These are phyloP conservation scores for Barnettozyma wickerhamii DNA, from an alignment of 805 yeast genomes.

Conservation along the genomic window DNA sequence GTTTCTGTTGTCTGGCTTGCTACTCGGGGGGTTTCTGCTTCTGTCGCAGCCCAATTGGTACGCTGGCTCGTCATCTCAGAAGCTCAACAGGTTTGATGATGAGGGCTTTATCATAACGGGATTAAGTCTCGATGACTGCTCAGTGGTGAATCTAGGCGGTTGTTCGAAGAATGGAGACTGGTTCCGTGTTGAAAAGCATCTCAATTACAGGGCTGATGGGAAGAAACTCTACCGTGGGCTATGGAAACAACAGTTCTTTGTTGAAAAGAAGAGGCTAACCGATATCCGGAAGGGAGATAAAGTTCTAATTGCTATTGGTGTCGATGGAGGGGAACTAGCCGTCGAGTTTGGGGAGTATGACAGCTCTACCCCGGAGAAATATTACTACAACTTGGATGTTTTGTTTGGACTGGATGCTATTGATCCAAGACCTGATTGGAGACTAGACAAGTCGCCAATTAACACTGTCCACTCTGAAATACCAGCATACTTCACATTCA, in stretches of 20 bases:
- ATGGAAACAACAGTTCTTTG: conserved; percentile 10
- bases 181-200: conserved; percentile 12
- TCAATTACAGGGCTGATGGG: conserved; percentile 9
- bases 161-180: conserved; percentile 9
- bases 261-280: conserved; percentile 5
- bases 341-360: conserved; percentile 47
- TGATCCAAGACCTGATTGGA: conserved; percentile 79
- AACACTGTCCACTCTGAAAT: conserved; percentile 9
- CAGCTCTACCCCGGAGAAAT: conserved; percentile 9
- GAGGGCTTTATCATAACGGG: background rate
- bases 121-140: conserved; percentile 4
- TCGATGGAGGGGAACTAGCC: conserved; percentile 28
- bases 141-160: conserved; percentile 1
- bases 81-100: background rate
- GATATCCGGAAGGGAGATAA: conserved; percentile 2
- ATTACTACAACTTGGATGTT: conserved; percentile 43
- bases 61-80: no score
- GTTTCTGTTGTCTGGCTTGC: background rate
- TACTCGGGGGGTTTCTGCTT: background rate
- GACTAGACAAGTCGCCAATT: conserved; percentile 16
- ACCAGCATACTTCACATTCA: conserved; percentile 22
- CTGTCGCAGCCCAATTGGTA: background rate
- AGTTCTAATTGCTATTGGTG: conserved; percentile 2
- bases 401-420: conserved; percentile 69
- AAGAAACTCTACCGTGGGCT: conserved; percentile 5